These are phyloP conservation scores for Lepidopterella palustris DNA, from an alignment of 495 filamentous ascomycete genomes.

Conservation along the genomic window DNA sequence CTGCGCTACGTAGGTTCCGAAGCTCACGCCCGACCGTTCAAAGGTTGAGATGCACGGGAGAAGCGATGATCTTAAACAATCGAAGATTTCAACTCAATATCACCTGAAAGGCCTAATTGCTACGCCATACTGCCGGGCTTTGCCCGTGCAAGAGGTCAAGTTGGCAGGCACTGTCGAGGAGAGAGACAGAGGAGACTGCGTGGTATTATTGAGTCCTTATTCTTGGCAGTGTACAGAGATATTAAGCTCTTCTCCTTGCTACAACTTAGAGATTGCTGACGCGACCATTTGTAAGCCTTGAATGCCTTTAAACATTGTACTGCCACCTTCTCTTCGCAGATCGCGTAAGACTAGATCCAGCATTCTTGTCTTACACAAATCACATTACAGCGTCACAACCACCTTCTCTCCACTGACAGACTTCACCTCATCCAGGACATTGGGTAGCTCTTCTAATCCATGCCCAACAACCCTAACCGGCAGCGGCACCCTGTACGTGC, in stretches of 20 bases:
- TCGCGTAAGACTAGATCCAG: neutral
- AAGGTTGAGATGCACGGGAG: no score
- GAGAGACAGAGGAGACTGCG: no score
- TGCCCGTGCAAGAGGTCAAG: no score
- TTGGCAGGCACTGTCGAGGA: no score
- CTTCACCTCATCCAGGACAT: conserved; percentile 8
- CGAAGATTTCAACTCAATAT: no score
- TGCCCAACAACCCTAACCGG: conserved; percentile 27
- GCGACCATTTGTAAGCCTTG: neutral
- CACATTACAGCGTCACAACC: conserved; percentile 30
- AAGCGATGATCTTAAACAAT: no score
- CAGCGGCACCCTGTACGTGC: conserved; percentile 6
- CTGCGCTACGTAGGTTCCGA: no score
- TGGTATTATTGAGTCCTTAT: no score
- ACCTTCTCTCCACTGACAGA: conserved; percentile 37
- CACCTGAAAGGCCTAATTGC: no score
- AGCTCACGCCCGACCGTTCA: no score
- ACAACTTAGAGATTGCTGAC: neutral
- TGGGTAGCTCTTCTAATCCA: conserved; percentile 30
- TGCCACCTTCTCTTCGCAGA: neutral
- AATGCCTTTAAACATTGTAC: neutral
- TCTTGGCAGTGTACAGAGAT: no score
- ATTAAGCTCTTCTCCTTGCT: neutral
- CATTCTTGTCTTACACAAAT: neutral
- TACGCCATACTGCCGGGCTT: no score